Base-by-base conservation (phyloP, 2,329 filamentous ascomycete genomes). In the Fonsecaea nubica region DNA sequence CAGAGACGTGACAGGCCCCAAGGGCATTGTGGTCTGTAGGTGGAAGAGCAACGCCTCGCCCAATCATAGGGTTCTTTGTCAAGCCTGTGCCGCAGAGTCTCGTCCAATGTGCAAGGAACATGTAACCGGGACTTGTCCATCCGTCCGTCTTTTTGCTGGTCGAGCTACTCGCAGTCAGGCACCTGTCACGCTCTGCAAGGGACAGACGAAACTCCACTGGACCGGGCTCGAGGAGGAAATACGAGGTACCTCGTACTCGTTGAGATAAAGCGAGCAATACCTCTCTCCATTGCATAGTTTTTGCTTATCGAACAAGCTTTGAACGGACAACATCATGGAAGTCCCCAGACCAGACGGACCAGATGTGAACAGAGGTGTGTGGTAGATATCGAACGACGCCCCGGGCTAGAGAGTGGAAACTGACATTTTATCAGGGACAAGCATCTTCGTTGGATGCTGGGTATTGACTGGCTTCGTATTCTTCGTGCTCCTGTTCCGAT, bases 401-500 rank as follows among this genome's bases (percentile, higher is more conserved):
- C 25, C 25, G 25, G 2, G 25, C 25, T 25, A 2, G 25, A 25
- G 25, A 12, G 10, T n/a, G 9, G 1, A 13, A 30, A 4, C 18
- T 45, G 38, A 42, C 40, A 13, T 18, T 9, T 18, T 12, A 4
- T 8, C n/a, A 50, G 36, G 25, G 52, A 32, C 58, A 15, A 30
- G 7, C 12, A 18, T 58, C 48, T 57, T 58, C 6, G 33, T 62
- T 25, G 33, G 32, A 40, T 48, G 55, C 53, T 62, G 70, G 70
- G 63, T 67, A 6, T 50, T 72, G 10, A 71, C 69, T 10, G 69
- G 64, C 32, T 65, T 72, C 10, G 70, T 72, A 18, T 67, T 62
- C 52, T 42, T 69, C 25, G 62, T 72, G 36, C 58, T 72, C 21
- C 61, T 65, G 8, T 72, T 72, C 33, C 64, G 70, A 65, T 67